These are phyloP conservation scores for Aspergillus sp. DNA, from an alignment of 2,329 filamentous ascomycete genomes.

Conservation along the genomic window DNA sequence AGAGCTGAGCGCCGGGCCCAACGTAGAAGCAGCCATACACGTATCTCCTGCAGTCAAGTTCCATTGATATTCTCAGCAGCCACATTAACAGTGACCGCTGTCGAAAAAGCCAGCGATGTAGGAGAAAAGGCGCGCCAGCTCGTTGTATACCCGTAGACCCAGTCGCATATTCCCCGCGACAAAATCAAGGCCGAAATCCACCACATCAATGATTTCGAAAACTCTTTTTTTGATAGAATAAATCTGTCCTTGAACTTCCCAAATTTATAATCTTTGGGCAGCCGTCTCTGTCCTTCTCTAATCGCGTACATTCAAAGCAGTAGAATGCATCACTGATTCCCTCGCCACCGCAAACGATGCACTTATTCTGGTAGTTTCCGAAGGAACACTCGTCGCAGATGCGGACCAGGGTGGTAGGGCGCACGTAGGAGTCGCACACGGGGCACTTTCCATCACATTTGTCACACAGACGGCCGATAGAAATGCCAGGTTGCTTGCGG, in stretches of 20 bases:
- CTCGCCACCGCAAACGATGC: slow-evolving; percentile 96
- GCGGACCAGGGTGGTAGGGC: slow-evolving; percentile 91
- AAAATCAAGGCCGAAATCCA: slow-evolving; percentile 9
- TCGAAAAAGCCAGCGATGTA: slow-evolving; percentile 4
- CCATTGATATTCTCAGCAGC: slow-evolving; percentile 7
- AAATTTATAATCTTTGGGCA: slow-evolving; percentile 99
- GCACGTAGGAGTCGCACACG: slow-evolving; percentile 98
- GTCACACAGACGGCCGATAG: slow-evolving; percentile 97
- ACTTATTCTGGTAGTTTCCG: slow-evolving; percentile 99
- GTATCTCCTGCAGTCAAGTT: slow-evolving; percentile 8
- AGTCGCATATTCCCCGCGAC: background rate
- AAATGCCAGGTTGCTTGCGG: slow-evolving; percentile 96
- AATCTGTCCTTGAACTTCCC: slow-evolving; percentile 90
- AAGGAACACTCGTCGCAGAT: slow-evolving; percentile 99
- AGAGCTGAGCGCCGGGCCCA: background rate
- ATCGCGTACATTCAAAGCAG: slow-evolving; percentile 95
- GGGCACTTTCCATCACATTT: slow-evolving; percentile 99
- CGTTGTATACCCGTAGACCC: background rate
- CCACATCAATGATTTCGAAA: slow-evolving; percentile 43
- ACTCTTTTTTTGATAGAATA: slow-evolving; percentile 73
- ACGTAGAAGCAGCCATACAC: slow-evolving; percentile 2
- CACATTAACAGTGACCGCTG: background rate
- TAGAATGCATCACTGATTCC: slow-evolving; percentile 98
- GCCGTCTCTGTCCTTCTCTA: slow-evolving; percentile 96
- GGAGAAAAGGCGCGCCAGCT: background rate